Evolutionary conservation across 2,329 filamentous ascomycete genomes (phyloP), one percentile per base, ranked within the genome.

Genomic region (Acrodontium crateriforme): DNA sequence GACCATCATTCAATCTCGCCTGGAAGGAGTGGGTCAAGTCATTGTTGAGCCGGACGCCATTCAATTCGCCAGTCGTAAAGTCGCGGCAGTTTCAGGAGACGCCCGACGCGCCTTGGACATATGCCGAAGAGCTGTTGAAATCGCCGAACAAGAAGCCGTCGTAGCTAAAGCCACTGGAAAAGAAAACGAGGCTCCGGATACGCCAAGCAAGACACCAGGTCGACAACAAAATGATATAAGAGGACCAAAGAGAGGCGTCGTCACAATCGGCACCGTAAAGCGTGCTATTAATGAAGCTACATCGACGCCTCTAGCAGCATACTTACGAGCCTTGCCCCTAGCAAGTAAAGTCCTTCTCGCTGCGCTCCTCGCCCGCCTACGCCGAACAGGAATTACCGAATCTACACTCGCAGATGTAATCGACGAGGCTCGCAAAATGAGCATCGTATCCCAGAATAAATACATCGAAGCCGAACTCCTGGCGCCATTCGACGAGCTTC

Each of bases 271-370:
- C 28, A 94, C 83, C 3, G 79, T 95, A 52, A 92, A 92, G 54
- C 75, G 81, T 48, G 89, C 89, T 18, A 95, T 98, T 54, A 81
- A 80, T 45, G 89, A 98, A 59, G 85, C 87, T 4, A 95, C 87
- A 1, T 84, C 80, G 3, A 93, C 82, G 31, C 89, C 89, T 2
- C 63, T 94, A 32, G 87, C 94, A 50, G 82, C 89, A 50, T 84
- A 84, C 47, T 68, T 98, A 18, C 78, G 83, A 27, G 70, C 74
- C 11, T 68, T 95, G 13, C 82, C 89, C 0, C 66, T 94, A 22
- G 69, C 76, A 15, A 75, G 78, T 9, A 94, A 94, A 49, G 63
- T 95, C 18, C 74, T 95, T 41, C 71, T 98, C 28, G 76, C 82
- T 2, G 83, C 84, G 5, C 62, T 98, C 10, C 57, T 94, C 19